Percentiles rank a stretch among this genome's conserved stretches.
These are phyloP conservation scores for Hypocrella siamensis DNA, from an alignment of 2,329 filamentous ascomycete genomes.

Conservation along the genomic window DNA sequence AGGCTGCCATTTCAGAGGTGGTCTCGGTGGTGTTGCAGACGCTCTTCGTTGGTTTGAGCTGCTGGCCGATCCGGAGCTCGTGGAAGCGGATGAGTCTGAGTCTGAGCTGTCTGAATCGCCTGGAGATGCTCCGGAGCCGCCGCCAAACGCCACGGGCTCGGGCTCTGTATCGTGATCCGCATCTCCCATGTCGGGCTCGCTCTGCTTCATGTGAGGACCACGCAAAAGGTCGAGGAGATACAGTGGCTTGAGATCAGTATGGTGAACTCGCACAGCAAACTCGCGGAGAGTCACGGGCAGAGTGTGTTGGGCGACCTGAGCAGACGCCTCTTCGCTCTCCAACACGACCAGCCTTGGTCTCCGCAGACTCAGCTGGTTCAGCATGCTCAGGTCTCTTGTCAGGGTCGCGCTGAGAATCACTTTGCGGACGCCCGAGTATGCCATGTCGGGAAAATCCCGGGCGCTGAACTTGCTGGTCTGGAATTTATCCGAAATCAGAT, in stretches of 20 bases:
- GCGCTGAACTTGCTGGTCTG: conserved; percentile 30
- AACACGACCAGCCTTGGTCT: conserved; percentile 65
- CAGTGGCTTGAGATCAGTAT: conserved; percentile 61
- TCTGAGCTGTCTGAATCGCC: conserved; percentile 11
- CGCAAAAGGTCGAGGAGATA: conserved; percentile 67
- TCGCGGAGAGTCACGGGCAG: conserved; percentile 52
- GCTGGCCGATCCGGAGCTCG: conserved; percentile 16
- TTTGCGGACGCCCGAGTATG: conserved; percentile 50
- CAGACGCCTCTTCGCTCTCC: conserved; percentile 36
- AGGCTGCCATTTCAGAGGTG: conserved; percentile 7
- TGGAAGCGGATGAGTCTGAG: conserved; percentile 15
- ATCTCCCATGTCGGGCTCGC: too few species aligned
- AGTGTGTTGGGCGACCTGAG: conserved; percentile 28
- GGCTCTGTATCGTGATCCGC: too few species aligned
- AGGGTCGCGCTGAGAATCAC: conserved; percentile 84
- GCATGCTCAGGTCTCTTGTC: conserved; percentile 68
- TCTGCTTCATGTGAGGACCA: conserved; percentile 33
- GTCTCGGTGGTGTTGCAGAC: background rate
- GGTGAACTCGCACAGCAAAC: conserved; percentile 49
- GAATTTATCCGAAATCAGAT: conserved; percentile 50
- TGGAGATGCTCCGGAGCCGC: conserved; percentile 11
- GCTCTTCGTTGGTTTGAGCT: conserved; percentile 2
- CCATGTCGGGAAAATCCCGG: conserved; percentile 36
- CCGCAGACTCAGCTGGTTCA: conserved; percentile 56
- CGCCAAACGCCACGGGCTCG: too few species aligned